Conservation (phyloP, 805 yeast genomes). For the Wickerhamomyces subpelliculosus region DNA sequence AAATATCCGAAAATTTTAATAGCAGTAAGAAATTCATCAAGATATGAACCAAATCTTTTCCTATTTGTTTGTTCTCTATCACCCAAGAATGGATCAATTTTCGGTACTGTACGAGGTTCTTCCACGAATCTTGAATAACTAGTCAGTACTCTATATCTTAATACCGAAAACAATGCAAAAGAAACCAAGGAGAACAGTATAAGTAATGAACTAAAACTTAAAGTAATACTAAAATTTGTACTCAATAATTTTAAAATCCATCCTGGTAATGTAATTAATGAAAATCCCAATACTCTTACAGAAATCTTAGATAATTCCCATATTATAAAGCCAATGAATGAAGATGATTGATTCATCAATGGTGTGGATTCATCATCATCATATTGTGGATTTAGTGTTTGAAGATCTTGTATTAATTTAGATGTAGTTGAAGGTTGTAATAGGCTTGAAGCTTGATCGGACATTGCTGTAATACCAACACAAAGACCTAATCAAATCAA, state of each 20-base stretch:
- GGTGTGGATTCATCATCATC: too few relatives aligned
- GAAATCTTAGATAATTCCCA: slow-evolving; percentile 1
- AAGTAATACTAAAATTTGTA: slow-evolving; percentile 40
- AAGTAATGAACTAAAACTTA: slow-evolving; percentile 42
- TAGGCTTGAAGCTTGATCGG: neutral
- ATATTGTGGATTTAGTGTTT: neutral
- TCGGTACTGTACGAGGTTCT: slow-evolving; percentile 37
- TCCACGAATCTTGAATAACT: slow-evolving; percentile 51
- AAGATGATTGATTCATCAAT: neutral
- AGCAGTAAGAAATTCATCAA: slow-evolving; percentile 86
- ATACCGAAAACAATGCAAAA: slow-evolving; percentile 30
- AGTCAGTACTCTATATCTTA: slow-evolving; percentile 49
- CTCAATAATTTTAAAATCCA: slow-evolving; percentile 29
- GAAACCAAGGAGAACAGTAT: slow-evolving; percentile 25
- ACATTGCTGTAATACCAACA: too few relatives aligned
- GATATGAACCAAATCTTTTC: slow-evolving; percentile 51
- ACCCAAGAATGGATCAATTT: slow-evolving; percentile 40
- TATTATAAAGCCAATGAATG: neutral
- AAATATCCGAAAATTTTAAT: slow-evolving; percentile 91
- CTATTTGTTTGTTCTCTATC: slow-evolving; percentile 22
- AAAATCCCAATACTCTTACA: slow-evolving; percentile 5
- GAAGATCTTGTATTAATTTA: neutral
- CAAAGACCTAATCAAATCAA: too few relatives aligned
- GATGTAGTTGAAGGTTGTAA: neutral
- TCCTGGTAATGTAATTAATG: slow-evolving; percentile 22